Percentiles rank a stretch among this genome's conserved stretches.
These are phyloP conservation scores for Exsudoporus floridanus DNA, from an alignment of 1,284 basidiomycete species.

Conservation along the genomic window DNA sequence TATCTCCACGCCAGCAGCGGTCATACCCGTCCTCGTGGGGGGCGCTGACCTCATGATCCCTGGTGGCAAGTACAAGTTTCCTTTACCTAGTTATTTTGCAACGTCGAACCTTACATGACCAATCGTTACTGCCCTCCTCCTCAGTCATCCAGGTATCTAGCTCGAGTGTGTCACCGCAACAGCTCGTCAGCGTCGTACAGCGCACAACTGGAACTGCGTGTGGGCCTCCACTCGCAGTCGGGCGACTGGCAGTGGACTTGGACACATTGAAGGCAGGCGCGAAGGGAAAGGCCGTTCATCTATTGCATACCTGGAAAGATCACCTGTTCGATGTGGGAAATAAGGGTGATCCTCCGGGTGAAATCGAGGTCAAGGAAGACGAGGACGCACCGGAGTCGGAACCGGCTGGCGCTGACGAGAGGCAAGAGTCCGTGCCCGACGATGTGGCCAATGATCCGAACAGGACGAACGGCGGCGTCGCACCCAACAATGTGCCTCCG, in stretches of 20 bases:
- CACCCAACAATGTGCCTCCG: conserved; percentile 6
- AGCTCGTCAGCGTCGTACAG: conserved; percentile 62
- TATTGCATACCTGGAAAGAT: conserved; percentile 73
- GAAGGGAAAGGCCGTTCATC: conserved; percentile 73
- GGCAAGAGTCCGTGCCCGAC: conserved; percentile 11
- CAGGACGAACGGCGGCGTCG: conserved; percentile 8
- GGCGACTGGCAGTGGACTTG: conserved; percentile 61
- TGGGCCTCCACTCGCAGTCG: conserved; percentile 65
- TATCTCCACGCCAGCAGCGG: conserved; percentile 62
- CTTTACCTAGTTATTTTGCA: neutral
- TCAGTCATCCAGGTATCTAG: conserved; percentile 56
- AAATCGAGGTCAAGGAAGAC: conserved; percentile 29
- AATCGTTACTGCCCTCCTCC: conserved; percentile 6
- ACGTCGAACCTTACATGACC: conserved; percentile 3
- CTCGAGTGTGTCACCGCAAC: conserved; percentile 39
- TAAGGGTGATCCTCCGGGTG: conserved; percentile 54
- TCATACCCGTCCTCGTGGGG: conserved; percentile 61
- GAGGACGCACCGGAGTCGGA: conserved; percentile 16
- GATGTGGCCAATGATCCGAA: conserved; percentile 20
- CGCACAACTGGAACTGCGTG: conserved; percentile 39
- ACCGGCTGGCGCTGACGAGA: conserved; percentile 1
- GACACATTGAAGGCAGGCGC: conserved; percentile 43
- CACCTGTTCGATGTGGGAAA: conserved; percentile 67
- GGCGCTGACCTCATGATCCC: conserved; percentile 82
- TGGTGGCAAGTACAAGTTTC: conserved; percentile 52